Conservation (phyloP, 306 rosid species). For the Rubus parviflorus region DNA sequence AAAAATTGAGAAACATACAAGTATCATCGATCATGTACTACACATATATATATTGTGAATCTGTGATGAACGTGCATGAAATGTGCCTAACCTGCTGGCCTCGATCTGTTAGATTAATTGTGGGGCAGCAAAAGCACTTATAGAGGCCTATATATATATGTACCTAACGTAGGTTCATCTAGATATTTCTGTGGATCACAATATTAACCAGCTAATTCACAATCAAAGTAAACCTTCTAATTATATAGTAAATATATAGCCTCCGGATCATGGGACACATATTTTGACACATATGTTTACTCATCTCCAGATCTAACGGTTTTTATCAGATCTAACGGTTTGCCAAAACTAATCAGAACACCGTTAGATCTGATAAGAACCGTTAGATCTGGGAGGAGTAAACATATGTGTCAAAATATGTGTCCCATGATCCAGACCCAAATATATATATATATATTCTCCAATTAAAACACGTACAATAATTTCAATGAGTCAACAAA, state of each 20-base stretch:
- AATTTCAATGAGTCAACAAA: slow-evolving; percentile 28
- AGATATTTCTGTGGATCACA: neutral
- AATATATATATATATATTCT: slow-evolving; percentile 34
- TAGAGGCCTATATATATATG: slow-evolving; percentile 16
- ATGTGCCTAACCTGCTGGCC: neutral
- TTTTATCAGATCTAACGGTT: too few relatives aligned
- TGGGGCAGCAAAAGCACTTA: slow-evolving; percentile 74
- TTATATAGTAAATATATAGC: too few relatives aligned
- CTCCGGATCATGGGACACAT: too few relatives aligned
- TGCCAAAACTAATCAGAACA: too few relatives aligned
- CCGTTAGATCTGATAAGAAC: too few relatives aligned
- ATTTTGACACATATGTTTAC: too few relatives aligned
- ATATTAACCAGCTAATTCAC: slow-evolving; percentile 14
- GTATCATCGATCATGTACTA: neutral
- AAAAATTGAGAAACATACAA: too few relatives aligned
- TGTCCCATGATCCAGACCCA: too few relatives aligned
- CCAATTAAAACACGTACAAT: slow-evolving; percentile 9
- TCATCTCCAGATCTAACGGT: too few relatives aligned
- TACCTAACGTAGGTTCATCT: neutral
- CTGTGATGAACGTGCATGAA: neutral
- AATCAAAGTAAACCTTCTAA: neutral
- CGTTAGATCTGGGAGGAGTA: too few relatives aligned
- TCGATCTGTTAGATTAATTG: slow-evolving; percentile 18
- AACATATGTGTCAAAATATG: too few relatives aligned
- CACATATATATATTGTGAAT: slow-evolving; percentile 1